Percentiles rank a stretch among this genome's conserved stretches.
phyloP scores from a whole-genome alignment of 2,329 filamentous ascomycete genomes.

The Hyphodiscus sp. region DNA sequence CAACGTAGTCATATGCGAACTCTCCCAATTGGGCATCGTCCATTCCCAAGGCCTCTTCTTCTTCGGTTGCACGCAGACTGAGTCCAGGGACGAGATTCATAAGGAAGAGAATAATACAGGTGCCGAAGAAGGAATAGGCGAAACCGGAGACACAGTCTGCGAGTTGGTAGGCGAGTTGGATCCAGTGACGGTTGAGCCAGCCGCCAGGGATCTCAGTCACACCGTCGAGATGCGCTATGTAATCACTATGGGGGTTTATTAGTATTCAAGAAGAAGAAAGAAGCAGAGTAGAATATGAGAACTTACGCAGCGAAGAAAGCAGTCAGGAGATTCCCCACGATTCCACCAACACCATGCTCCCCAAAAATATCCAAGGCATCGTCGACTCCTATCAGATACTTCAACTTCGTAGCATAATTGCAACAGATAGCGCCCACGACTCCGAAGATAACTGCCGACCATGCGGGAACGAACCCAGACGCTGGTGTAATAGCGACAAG shows the following conservation, averaged over 20 bases:
- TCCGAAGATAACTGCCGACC: constrained; percentile 74
- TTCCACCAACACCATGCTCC: constrained; percentile 70
- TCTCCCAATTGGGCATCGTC: constrained; percentile 86
- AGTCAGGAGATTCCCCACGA: constrained; percentile 71
- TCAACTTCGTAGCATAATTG: constrained; percentile 74
- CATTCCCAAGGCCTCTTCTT: constrained; percentile 70
- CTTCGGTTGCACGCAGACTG: constrained; percentile 39
- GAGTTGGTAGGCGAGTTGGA: constrained; percentile 77
- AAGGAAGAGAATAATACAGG: constrained; percentile 69
- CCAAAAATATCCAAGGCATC: constrained; percentile 84
- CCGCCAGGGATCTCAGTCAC: constrained; percentile 59
- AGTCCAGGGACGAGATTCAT: constrained; percentile 72
- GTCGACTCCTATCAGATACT: constrained; percentile 72
- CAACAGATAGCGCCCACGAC: constrained; percentile 65
- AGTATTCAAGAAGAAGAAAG: not conserved
- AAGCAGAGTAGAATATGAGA: not conserved
- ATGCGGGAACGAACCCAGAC: constrained; percentile 75
- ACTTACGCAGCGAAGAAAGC: constrained; percentile 70
- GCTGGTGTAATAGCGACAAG: constrained; percentile 82
- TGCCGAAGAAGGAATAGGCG: constrained; percentile 69
- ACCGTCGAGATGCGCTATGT: constrained; percentile 56
- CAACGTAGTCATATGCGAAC: constrained; percentile 75
- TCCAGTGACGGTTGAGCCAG: constrained; percentile 75
- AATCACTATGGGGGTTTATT: constrained; percentile 52
- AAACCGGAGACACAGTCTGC: constrained; percentile 71